Base-by-base conservation (phyloP, 2,329 filamentous ascomycete species). In the Coniochaeta sp. region DNA sequence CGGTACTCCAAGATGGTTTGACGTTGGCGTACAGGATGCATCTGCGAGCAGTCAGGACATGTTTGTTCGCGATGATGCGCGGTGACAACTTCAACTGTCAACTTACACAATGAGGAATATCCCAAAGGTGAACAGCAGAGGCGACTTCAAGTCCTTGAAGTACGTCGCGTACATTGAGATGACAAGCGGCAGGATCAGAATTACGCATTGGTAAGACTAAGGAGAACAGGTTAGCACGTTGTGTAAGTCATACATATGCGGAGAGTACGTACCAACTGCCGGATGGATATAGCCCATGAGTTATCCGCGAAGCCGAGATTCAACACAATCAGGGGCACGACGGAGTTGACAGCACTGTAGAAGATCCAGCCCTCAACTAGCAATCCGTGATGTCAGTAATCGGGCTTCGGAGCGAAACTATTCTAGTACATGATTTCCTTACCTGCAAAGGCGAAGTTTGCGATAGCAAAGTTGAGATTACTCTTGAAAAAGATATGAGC, bases 401-500 rank as follows among this genome's bases (percentile, higher is more conserved):
- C 5, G 2, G 6, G 22, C 17, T 22, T 14, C 4, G 44, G 22
- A 16, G 28, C n/a, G 22, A 26, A 26, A 7, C 14, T 3, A 4
- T 26, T 4, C 26, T 9, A n/a, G 19, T 19, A 8, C 17, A 2
- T 1, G 17, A 52, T 40, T 4, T 19, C 17, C 11, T 40, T 40
- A 40, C 38, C 38, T 3, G 78, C 77, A 62, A 84, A 84, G 4
- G 81, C 81, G 66, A 83, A 82, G 11, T 79, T 76, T 1, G 81
- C 77, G 4, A 83, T 75, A 8, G 74, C 77, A 64, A 85, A 84
- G 66, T 85, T 85, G 14, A 77, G 77, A 14, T 81, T 80, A 1
- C 73, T 70, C 33, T 69, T 72, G 70, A 84, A 84, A 73, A 84
- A 83, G 38, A 82, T 75, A 64, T 84, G 81, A 0, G 81, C 80